Conservation (phyloP, 2,329 filamentous ascomycete species). For the Alternaria arborescens region DNA sequence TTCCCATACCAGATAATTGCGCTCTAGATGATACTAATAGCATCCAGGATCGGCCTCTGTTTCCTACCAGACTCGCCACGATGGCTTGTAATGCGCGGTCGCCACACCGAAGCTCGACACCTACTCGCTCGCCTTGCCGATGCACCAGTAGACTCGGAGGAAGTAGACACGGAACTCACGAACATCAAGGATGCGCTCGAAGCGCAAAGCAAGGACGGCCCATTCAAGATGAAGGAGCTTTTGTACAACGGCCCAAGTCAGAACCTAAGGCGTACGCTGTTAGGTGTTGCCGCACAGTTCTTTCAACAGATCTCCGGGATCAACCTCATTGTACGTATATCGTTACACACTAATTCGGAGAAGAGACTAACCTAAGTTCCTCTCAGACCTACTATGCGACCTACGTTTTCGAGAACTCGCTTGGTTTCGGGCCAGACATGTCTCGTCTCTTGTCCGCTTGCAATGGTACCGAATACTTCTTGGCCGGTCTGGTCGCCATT, state of each 20-base stretch:
- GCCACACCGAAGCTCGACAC: constrained; percentile 47
- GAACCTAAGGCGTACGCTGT: constrained; percentile 52
- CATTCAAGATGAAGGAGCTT: constrained; percentile 46
- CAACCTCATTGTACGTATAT: constrained; percentile 24
- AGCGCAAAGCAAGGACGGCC: constrained; percentile 49
- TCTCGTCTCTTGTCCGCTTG: constrained; percentile 47
- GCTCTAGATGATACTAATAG: background rate
- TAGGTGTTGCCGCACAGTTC: constrained; percentile 57
- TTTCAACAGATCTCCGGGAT: constrained; percentile 55
- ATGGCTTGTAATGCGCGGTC: constrained; percentile 60
- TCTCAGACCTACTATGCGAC: constrained; percentile 33
- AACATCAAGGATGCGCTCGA: constrained; percentile 54
- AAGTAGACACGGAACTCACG: constrained; percentile 37
- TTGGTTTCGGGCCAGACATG: constrained; percentile 54
- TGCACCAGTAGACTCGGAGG: constrained; percentile 28
- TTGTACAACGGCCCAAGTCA: constrained; percentile 56
- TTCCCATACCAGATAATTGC: accelerated
- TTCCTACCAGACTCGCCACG: constrained; percentile 50
- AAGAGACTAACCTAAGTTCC: background rate
- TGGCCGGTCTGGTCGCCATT: constrained; percentile 51
- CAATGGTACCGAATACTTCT: constrained; percentile 57
- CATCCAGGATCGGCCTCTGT: constrained; percentile 11
- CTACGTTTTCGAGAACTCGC: constrained; percentile 57
- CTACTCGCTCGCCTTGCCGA: constrained; percentile 24
- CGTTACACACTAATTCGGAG: background rate